Evolutionary conservation across 2,329 filamentous ascomycete genomes (phyloP).

Genomic region (Didymella exigua): DNA sequence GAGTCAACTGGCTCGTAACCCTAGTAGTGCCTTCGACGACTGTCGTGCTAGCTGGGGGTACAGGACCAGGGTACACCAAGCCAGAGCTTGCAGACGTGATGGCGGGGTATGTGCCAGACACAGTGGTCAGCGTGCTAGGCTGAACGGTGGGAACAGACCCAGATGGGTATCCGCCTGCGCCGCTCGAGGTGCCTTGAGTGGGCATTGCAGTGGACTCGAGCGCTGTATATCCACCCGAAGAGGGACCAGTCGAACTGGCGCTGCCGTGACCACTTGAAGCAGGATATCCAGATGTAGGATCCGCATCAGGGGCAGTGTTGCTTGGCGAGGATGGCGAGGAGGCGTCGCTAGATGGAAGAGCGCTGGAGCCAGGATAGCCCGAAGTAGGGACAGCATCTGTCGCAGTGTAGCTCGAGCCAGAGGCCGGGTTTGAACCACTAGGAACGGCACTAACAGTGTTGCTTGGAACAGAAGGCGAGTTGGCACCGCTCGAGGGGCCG

Average conservation of each 20-base stretch:
- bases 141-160: slow-evolving; percentile 1
- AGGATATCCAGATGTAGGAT: slow-evolving; percentile 2
- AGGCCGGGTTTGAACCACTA: not conserved
- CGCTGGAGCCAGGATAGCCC: not conserved
- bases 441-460: slow-evolving; percentile 1
- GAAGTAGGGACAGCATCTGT: slow-evolving; percentile 9
- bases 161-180: not conserved
- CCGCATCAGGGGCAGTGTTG: slow-evolving; percentile 5
- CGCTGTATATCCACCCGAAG: not conserved
- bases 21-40: slow-evolving; percentile 27
- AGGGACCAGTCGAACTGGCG: too few relatives aligned
- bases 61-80: slow-evolving; percentile 11
- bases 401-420: not conserved
- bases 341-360: not conserved
- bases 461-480: not conserved
- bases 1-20: slow-evolving; percentile 35
- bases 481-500: not conserved
- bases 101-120: slow-evolving; percentile 16
- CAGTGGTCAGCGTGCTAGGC: slow-evolving; percentile 6
- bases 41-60: slow-evolving; percentile 20
- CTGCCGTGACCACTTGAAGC: not conserved
- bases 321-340: not conserved
- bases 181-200: not conserved
- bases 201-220: slow-evolving; percentile 7
- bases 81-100: slow-evolving; percentile 19